Base-by-base conservation (phyloP, 2,329 filamentous ascomycete species). In the Cryphonectria parasitica region DNA sequence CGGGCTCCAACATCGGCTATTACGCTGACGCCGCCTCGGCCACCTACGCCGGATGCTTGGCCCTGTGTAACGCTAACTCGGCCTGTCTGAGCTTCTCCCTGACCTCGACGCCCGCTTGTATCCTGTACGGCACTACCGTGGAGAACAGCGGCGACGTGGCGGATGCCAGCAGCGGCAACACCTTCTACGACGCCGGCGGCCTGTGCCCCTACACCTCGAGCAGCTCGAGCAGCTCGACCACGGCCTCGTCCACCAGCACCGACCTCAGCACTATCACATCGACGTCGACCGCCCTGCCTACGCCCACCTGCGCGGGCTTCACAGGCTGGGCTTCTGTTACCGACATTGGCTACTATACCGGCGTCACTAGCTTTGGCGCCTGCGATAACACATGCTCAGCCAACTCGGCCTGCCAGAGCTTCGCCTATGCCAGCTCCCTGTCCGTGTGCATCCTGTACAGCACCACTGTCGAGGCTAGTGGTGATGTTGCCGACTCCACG, bases 81-180 rank as follows among this genome's bases (percentile, higher is more conserved):
- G 68, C 67, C 10, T 72, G 70, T 61, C 28, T 72, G 22, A 70
- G 68, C 61, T 72, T 72, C 39, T 64, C 64, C 31, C 52, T 72
- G 17, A 61, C 65, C 7, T 34, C 70, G 28, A 28, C 60, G 15
- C 69, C 64, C 15, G 70, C 70, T 1, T 72, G 70, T 25, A 67
- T 71, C 31, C 67, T 72, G 17, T 72, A 72, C 64, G 15, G 36
- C 28, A 67, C 69, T 22, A 49, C 60, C 5, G 70, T 72, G 3
- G 70, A 72, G 68, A 68, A 64, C 7, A 72, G 77, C 43, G 69
- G 54, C 15, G 54, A 74, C 52, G 75, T 81, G 7, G 74, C 80
- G 19, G 76, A 80, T 11, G 73, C 75, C 3, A 49, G 62, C 1
- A 79, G 78, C 0, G 78, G 77, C 7, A 62, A 69, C 64, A 73